Evolutionary conservation across 2,329 filamentous ascomycete species (phyloP).

Genomic region (Gliomastix tumulicola): DNA sequence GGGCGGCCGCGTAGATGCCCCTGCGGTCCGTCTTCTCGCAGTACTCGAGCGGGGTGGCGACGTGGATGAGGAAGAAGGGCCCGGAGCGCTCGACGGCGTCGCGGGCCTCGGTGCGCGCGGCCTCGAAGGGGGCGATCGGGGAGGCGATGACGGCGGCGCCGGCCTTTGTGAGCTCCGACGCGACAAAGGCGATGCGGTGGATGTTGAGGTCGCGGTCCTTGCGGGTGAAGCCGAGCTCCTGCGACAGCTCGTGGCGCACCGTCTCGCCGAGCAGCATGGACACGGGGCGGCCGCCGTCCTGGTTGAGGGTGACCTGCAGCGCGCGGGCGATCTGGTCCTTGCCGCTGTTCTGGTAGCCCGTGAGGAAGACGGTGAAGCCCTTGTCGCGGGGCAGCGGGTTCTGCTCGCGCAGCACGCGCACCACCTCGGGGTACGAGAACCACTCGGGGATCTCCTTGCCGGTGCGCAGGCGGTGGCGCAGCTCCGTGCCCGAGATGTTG

Average conservation of each 20-base stretch:
- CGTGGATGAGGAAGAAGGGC: slow-evolving; percentile 91
- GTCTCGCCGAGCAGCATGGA: slow-evolving; percentile 94
- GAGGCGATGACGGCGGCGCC: slow-evolving; percentile 94
- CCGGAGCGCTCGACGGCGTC: slow-evolving; percentile 84
- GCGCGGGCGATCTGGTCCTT: slow-evolving; percentile 96
- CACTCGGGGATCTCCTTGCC: slow-evolving; percentile 92
- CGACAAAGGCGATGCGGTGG: slow-evolving; percentile 91
- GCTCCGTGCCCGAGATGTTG: slow-evolving; percentile 84
- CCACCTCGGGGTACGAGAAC: slow-evolving; percentile 99
- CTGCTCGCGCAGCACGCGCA: slow-evolving; percentile 91
- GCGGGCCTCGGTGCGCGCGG: slow-evolving; percentile 67
- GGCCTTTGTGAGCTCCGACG: slow-evolving; percentile 85
- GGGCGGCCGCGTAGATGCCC: slow-evolving; percentile 79
- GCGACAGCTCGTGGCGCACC: slow-evolving; percentile 85
- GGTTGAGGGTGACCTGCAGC: slow-evolving; percentile 93
- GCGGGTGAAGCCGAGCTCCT: slow-evolving; percentile 89
- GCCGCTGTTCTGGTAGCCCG: slow-evolving; percentile 91
- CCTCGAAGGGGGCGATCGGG: slow-evolving; percentile 89
- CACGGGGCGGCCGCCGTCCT: slow-evolving; percentile 91
- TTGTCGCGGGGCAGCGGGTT: slow-evolving; percentile 87
- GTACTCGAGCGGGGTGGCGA: slow-evolving; percentile 86
- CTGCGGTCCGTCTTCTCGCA: slow-evolving; percentile 93
- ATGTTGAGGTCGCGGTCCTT: slow-evolving; percentile 95
- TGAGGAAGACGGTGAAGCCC: slow-evolving; percentile 98
- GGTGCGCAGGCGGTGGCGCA: slow-evolving; percentile 82